Evolutionary conservation across 139 green algal genomes (phyloP), one percentile per base, ranked within the genome.

Genomic region (Marvania coccoides): DNA sequence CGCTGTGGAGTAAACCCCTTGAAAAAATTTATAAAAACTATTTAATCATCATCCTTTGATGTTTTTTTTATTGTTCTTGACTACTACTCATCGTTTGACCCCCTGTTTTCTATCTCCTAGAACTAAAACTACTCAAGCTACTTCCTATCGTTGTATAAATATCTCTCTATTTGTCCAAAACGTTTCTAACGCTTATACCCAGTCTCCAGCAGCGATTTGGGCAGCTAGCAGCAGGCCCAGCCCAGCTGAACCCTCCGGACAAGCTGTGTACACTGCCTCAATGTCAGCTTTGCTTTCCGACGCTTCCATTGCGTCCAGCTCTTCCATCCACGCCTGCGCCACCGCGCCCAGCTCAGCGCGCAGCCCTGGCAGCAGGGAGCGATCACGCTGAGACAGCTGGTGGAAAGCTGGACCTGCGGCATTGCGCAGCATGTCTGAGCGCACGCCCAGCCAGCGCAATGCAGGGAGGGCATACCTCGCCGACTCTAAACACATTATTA

Each of bases 371-470:
- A 78, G 47, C 51, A 84, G 40, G 2, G 65, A 26, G 8, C 26
- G 37, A 65, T 88, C 83, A 2, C 83, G 55, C 3, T 26, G 2
- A 12, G 66, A 78, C 28, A 86, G 58, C 33, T 42, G 39, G 69
- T 79, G 75, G 42, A 83, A 88, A n/a, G 40, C 66, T 8, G 28
- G 57, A 29, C 61, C 69, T 2, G 74, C 70, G 10, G 79, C 76
- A 4, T 70, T 65, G 9, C 65, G 38, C 40, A 96, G 70, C 75
- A 88, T 83, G 14, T 38, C 35, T 12, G 34, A 40, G 3, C 71
- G 69, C 4, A 89, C 61, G 4, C 90, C 90, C 58, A 96, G 77
- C 90, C 90, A 96, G 12, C 53, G 54, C 36, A 96, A 59, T 10
- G 56, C 55, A 2, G 83, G 78, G 13, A 91, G 53, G 24, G 80